Evolutionary conservation across 2,329 filamentous ascomycete genomes (phyloP).

Genomic region (Colletotrichum musae): DNA sequence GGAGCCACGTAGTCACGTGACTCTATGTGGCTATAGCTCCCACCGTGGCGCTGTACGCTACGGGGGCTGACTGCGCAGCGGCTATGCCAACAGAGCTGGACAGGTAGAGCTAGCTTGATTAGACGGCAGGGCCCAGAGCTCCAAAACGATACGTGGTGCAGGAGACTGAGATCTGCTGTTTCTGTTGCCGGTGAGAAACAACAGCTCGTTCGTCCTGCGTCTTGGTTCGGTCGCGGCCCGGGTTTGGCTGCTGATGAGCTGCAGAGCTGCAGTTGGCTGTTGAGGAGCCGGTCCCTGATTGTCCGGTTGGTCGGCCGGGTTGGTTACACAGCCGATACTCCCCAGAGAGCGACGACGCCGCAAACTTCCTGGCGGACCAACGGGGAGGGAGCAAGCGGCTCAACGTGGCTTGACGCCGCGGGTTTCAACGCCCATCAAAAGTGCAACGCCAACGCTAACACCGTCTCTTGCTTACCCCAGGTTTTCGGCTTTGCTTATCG

Average conservation of each 20-base stretch:
- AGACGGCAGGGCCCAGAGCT: constrained; percentile 25
- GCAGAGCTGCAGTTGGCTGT: neutral
- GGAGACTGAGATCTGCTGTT: constrained; percentile 17
- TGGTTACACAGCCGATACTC: neutral
- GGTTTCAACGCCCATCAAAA: constrained; percentile 26
- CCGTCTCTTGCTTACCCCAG: constrained; percentile 24
- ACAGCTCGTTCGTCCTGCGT: neutral
- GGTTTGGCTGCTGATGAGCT: neutral
- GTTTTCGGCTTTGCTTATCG: constrained; percentile 1
- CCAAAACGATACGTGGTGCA: constrained; percentile 8
- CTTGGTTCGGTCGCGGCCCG: neutral
- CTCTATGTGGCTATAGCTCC: no score
- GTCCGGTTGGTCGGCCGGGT: neutral
- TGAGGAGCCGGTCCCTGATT: neutral
- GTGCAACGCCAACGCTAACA: neutral
- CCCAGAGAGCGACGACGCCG: neutral
- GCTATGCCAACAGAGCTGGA: no score
- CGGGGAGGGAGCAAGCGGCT: constrained; percentile 5
- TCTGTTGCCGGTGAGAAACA: constrained; percentile 8
- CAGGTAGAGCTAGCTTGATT: neutral
- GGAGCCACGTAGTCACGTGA: no score
- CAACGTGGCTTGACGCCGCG: constrained; percentile 30
- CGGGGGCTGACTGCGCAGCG: no score
- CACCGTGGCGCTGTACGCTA: no score
- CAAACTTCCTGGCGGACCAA: neutral